These are phyloP conservation scores for Globisporangium cylindrosporum DNA, from an alignment of 352 stramenopile genomes.

Conservation along the genomic window DNA sequence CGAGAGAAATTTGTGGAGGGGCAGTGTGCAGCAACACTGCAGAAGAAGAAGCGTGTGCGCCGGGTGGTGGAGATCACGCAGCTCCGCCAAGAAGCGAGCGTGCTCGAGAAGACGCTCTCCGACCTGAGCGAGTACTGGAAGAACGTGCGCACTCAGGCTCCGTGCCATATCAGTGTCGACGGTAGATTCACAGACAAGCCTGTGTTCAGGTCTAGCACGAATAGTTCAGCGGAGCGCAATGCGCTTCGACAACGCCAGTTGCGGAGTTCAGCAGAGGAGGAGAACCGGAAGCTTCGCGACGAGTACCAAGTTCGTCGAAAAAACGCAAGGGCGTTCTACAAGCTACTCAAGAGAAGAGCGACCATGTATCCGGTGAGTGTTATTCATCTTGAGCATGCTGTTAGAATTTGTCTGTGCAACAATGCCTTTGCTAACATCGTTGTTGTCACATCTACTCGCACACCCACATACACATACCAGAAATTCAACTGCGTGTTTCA, in stretches of 20 bases:
- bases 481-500: neutral
- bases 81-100: neutral
- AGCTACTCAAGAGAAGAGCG: neutral
- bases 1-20: too few relatives aligned
- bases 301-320: neutral
- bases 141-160: neutral
- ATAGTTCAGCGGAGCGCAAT: neutral
- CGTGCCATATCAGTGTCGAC: too few relatives aligned
- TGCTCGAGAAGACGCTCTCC: neutral
- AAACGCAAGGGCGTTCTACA: neutral
- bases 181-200: too few relatives aligned
- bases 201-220: neutral
- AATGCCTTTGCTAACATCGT: neutral
- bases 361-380: neutral
- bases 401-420: neutral
- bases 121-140: constrained; percentile 4
- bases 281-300: neutral
- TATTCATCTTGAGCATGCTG: neutral
- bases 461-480: neutral
- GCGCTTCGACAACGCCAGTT: neutral
- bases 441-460: neutral
- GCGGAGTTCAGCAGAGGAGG: neutral
- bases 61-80: neutral
- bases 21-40: neutral
- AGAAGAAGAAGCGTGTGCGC: neutral